Percentiles rank a stretch among this genome's conserved stretches.
phyloP scores from a whole-genome alignment of 2,329 filamentous ascomycete species.

The Salinomyces thailandicus region DNA sequence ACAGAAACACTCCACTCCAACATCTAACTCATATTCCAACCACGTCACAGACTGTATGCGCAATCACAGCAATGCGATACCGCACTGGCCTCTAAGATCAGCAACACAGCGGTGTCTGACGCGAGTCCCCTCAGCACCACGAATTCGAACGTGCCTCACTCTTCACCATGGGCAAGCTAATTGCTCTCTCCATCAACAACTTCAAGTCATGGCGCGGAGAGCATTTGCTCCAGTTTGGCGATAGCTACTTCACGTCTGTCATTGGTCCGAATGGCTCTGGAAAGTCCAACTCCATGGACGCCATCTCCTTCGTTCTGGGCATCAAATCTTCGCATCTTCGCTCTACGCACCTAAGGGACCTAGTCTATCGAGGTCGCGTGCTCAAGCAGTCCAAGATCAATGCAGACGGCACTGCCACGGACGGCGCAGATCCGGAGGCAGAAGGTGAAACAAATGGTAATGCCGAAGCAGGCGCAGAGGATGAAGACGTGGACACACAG shows the following conservation, averaged over 20 bases:
- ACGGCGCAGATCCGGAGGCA: slow-evolving; percentile 24
- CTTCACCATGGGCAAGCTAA: slow-evolving; percentile 81
- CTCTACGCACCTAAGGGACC: slow-evolving; percentile 83
- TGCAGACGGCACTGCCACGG: slow-evolving; percentile 68
- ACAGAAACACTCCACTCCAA: background rate
- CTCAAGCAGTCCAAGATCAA: slow-evolving; percentile 88
- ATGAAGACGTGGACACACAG: slow-evolving; percentile 43
- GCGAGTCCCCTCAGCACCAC: no score
- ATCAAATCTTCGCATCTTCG: slow-evolving; percentile 98
- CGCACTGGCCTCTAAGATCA: no score
- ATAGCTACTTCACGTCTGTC: slow-evolving; percentile 98
- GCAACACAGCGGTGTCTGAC: no score
- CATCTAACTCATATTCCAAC: background rate
- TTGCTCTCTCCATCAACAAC: slow-evolving; percentile 90
- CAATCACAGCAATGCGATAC: background rate
- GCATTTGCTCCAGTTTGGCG: slow-evolving; percentile 85
- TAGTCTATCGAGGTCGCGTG: slow-evolving; percentile 91
- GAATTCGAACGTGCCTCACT: background rate
- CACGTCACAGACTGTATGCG: background rate
- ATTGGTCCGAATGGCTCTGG: slow-evolving; percentile 99
- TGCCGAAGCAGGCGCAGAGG: slow-evolving; percentile 24
- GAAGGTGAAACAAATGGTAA: slow-evolving; percentile 47
- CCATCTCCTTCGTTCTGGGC: slow-evolving; percentile 95
- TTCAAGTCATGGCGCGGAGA: slow-evolving; percentile 99
- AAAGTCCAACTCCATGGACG: slow-evolving; percentile 99